A percentile compares a stretch with the other conserved stretches of the same genome.
Evolutionary conservation across 805 yeast species (phyloP).

Genomic region (Zygoascus tannicola): DNA sequence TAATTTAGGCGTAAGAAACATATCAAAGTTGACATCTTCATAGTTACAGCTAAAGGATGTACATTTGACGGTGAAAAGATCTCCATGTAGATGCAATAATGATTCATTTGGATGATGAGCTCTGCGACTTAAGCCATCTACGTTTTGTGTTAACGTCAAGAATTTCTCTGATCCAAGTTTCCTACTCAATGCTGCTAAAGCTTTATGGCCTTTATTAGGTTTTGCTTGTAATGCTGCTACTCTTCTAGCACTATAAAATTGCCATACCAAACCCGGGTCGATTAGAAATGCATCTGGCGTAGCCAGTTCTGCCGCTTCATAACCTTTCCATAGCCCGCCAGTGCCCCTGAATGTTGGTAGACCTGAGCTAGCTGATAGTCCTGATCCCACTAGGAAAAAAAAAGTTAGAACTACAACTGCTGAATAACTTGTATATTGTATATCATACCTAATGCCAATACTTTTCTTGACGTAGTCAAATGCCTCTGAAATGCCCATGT

Average conservation of each 20-base stretch:
- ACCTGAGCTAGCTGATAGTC: conserved; percentile 71
- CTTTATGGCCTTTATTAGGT: conserved; percentile 69
- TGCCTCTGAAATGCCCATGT: conserved; percentile 26
- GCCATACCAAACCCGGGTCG: conserved; percentile 88
- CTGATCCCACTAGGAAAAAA: conserved; percentile 61
- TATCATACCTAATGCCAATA: conserved; percentile 28
- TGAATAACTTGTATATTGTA: not conserved
- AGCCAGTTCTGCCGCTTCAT: conserved; percentile 73
- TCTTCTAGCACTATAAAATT: conserved; percentile 67
- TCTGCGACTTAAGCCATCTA: conserved; percentile 62
- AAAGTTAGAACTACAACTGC: no score
- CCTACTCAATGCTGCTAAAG: conserved; percentile 54
- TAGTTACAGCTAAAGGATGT: conserved; percentile 67
- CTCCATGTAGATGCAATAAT: conserved; percentile 73
- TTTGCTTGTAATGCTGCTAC: conserved; percentile 51
- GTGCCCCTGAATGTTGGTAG: conserved; percentile 64
- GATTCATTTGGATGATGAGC: conserved; percentile 48
- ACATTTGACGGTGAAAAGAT: conserved; percentile 62
- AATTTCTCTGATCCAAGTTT: conserved; percentile 32
- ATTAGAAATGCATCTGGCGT: conserved; percentile 83
- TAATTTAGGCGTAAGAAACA: conserved; percentile 39
- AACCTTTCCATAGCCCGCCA: conserved; percentile 69
- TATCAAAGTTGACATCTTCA: conserved; percentile 36
- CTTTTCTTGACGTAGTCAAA: conserved; percentile 25
- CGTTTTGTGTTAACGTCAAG: conserved; percentile 73